Evolutionary conservation across 306 rosid genomes (phyloP), one percentile per base, ranked within the genome.

Genomic region (Ormosia emarginata): DNA sequence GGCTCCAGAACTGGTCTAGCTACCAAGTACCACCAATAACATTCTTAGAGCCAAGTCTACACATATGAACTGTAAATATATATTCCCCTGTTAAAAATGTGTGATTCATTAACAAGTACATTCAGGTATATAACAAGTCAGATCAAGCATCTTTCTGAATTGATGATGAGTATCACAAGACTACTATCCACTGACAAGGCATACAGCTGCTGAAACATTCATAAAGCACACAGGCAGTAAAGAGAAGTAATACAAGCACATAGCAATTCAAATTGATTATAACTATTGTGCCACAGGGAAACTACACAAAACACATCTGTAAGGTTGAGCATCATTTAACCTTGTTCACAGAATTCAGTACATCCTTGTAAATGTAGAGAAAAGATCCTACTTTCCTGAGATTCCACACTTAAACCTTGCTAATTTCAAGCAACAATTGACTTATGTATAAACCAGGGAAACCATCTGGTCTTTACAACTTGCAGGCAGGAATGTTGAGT

Each of bases 401-500:
- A 41, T 39, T 84, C 75, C 17, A 61, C 64, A 67, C 73, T 6
- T 4, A 37, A 74, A 78, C 41, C 68, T 44, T 37, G 15, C 41
- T 40, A 73, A 52, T 78, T 70, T 67, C 84, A 55, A 32, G 49
- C 40, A 14, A 12, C 55, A 4, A 18, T 44, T 47, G 17, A 71
- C 77, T 70, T 67, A 18, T 15, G 65, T 79, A 74, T 69, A 78
- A 78, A 46, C 71, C 50, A 46, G 47, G 80, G 24, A 46, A 53
- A 78, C 34, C 55, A 59, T 18, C 67, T 9, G 39, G 56, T 53
- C 52, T 71, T 50, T 47, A 36, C 44, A 61, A 76, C 46, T 52
- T 73, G 89, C 86, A 41, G 56, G 43, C 75, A 64, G 41, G 68
- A 46, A 53, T 59, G 41, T 52, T 58, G 77, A 73, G 78, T 67